Conservation (phyloP, 805 yeast species). For the Komagataella populi region DNA sequence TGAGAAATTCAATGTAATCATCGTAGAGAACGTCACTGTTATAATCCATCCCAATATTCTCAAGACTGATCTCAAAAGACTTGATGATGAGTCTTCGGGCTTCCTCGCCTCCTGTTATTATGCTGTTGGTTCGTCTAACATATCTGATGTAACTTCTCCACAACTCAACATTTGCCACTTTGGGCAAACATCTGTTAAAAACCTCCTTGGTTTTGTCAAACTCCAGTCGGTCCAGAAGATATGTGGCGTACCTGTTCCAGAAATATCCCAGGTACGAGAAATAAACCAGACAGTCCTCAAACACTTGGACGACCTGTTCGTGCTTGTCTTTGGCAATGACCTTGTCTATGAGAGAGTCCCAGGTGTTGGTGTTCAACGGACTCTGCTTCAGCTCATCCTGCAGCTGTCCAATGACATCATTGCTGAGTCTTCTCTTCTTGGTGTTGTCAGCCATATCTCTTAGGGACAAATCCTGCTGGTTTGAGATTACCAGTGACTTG, state of each 20-base stretch:
- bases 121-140: constrained; percentile 56
- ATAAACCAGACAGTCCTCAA: constrained; percentile 42
- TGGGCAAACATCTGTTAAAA: constrained; percentile 49
- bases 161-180: constrained; percentile 48
- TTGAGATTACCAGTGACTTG: background rate
- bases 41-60: constrained; percentile 68
- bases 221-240: constrained; percentile 44
- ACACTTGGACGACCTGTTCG: constrained; percentile 44
- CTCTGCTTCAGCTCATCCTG: constrained; percentile 38
- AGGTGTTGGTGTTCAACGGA: constrained; percentile 38
- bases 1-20: constrained; percentile 70
- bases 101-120: constrained; percentile 71
- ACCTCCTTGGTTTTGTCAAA: constrained; percentile 51
- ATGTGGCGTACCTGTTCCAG: constrained; percentile 67
- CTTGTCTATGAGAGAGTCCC: constrained; percentile 40
- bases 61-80: constrained; percentile 76
- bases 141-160: constrained; percentile 72
- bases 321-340: constrained; percentile 39
- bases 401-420: constrained; percentile 35
- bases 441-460: background rate
- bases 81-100: constrained; percentile 61
- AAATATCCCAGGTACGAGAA: constrained; percentile 59
- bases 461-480: background rate
- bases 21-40: constrained; percentile 63
- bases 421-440: constrained; percentile 2